Conservation (phyloP, 1,139 yeast genomes). For the Kodamaea arcana region DNA sequence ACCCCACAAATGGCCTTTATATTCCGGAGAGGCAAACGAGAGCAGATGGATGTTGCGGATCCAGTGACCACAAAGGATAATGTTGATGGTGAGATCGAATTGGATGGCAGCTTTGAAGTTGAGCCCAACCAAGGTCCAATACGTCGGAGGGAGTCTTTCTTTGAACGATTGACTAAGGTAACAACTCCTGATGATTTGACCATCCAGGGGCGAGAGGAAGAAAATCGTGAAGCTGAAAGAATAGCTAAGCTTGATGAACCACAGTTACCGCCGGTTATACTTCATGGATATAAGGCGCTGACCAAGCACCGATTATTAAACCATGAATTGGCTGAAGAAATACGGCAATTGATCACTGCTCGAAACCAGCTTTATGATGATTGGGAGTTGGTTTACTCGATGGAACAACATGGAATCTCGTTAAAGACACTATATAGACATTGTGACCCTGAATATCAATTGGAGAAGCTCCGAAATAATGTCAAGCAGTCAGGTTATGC, state of each 20-base stretch:
- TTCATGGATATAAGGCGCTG: slow-evolving; percentile 52
- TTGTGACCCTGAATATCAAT: slow-evolving; percentile 31
- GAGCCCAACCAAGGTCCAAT: no score
- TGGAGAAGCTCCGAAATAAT: slow-evolving; percentile 17
- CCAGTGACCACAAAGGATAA: no score
- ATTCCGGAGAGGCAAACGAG: background rate
- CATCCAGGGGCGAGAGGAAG: background rate
- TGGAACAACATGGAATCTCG: slow-evolving; percentile 92
- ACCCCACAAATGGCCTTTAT: background rate
- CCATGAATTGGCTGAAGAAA: slow-evolving; percentile 63
- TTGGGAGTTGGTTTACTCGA: slow-evolving; percentile 76
- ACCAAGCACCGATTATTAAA: slow-evolving; percentile 59
- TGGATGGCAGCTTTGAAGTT: no score
- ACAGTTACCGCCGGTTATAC: slow-evolving; percentile 29
- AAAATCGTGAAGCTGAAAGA: no score
- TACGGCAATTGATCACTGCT: slow-evolving; percentile 70
- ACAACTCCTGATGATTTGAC: slow-evolving; percentile 1
- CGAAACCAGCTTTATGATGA: slow-evolving; percentile 69
- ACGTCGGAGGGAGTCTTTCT: slow-evolving; percentile 5
- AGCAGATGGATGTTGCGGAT: no score
- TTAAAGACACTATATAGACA: slow-evolving; percentile 65
- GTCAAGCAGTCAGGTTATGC: slow-evolving; percentile 33
- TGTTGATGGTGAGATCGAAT: no score
- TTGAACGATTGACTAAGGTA: slow-evolving; percentile 1
- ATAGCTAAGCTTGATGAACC: slow-evolving; percentile 17